A percentile compares a stretch with the other conserved stretches of the same genome.
phyloP scores from a whole-genome alignment of 345 rosid species.

The Pelargonium nanum region DNA sequence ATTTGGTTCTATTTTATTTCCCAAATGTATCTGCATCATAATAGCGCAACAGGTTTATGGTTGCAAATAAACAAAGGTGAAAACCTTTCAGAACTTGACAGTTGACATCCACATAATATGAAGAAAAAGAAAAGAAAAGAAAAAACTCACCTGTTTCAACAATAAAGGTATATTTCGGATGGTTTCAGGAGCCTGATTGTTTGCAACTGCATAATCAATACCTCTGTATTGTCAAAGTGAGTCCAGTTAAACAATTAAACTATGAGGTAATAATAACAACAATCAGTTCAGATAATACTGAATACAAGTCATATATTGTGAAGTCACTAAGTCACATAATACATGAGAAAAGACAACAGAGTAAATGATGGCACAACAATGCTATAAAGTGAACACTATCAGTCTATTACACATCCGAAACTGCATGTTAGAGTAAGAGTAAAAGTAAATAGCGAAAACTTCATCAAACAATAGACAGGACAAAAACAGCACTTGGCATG shows the following conservation, averaged over 20 bases:
- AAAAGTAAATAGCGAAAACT: too few relatives aligned
- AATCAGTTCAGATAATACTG: not conserved
- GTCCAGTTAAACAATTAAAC: not conserved
- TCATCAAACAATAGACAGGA: not conserved
- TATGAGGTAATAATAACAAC: not conserved
- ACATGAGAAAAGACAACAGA: too few relatives aligned
- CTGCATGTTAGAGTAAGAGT: too few relatives aligned
- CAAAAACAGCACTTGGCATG: not conserved
- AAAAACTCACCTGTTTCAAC: slow-evolving; percentile 45
- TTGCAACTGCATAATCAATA: slow-evolving; percentile 77
- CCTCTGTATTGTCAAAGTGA: slow-evolving; percentile 42
- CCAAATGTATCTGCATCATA: not conserved
- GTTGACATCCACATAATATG: not conserved
- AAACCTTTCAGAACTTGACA: not conserved
- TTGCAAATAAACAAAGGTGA: not conserved
- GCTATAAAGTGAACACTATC: too few relatives aligned
- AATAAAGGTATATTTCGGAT: slow-evolving; percentile 42
- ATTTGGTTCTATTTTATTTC: too few relatives aligned
- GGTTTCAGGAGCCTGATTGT: slow-evolving; percentile 51
- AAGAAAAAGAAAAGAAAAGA: not conserved
- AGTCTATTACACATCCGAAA: not conserved
- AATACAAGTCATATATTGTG: not conserved
- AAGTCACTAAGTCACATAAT: too few relatives aligned
- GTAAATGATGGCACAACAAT: too few relatives aligned
- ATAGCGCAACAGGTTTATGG: not conserved